These are phyloP conservation scores for Metarhizium sp. DNA, from an alignment of 2,329 filamentous ascomycete species.

Conservation along the genomic window DNA sequence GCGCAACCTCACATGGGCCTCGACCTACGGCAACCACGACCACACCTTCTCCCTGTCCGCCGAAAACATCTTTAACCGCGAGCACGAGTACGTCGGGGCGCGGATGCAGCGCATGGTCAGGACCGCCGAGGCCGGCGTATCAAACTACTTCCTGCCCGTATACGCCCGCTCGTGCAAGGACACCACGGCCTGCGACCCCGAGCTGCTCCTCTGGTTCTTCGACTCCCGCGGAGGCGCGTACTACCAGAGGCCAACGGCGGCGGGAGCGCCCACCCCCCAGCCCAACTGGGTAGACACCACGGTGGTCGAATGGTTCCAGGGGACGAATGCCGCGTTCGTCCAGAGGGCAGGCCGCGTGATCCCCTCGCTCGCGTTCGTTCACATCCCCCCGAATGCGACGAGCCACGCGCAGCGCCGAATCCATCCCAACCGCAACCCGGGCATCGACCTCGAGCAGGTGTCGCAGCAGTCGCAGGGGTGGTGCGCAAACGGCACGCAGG, in stretches of 20 bases:
- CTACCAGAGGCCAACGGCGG: slow-evolving; percentile 28
- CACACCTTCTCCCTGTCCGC: slow-evolving; percentile 47
- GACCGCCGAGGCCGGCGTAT: slow-evolving; percentile 19
- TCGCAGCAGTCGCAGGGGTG: slow-evolving; percentile 33
- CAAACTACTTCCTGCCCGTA: slow-evolving; percentile 39
- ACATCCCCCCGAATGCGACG: slow-evolving; percentile 35
- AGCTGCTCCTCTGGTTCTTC: slow-evolving; percentile 60
- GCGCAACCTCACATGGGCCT: slow-evolving; percentile 49
- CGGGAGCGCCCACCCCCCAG: slow-evolving; percentile 19
- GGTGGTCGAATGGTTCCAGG: slow-evolving; percentile 35
- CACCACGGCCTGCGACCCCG: slow-evolving; percentile 14
- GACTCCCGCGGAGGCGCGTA: slow-evolving; percentile 51
- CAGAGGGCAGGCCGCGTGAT: slow-evolving; percentile 23
- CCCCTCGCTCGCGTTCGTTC: slow-evolving; percentile 37
- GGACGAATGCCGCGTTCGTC: slow-evolving; percentile 19
- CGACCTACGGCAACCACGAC: slow-evolving; percentile 65
- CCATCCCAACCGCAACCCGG: slow-evolving; percentile 27
- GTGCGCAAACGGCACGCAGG: slow-evolving; percentile 25
- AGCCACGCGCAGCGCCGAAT: slow-evolving; percentile 17
- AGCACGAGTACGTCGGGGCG: slow-evolving; percentile 26
- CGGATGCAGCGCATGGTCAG: slow-evolving; percentile 16
- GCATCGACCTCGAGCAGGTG: slow-evolving; percentile 34
- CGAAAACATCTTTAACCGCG: slow-evolving; percentile 27
- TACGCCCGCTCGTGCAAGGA: slow-evolving; percentile 25
- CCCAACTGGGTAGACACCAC: slow-evolving; percentile 34